Evolutionary conservation across 2,329 filamentous ascomycete genomes (phyloP), one percentile per base, ranked within the genome.

Genomic region (Aureobasidium uvarum): DNA sequence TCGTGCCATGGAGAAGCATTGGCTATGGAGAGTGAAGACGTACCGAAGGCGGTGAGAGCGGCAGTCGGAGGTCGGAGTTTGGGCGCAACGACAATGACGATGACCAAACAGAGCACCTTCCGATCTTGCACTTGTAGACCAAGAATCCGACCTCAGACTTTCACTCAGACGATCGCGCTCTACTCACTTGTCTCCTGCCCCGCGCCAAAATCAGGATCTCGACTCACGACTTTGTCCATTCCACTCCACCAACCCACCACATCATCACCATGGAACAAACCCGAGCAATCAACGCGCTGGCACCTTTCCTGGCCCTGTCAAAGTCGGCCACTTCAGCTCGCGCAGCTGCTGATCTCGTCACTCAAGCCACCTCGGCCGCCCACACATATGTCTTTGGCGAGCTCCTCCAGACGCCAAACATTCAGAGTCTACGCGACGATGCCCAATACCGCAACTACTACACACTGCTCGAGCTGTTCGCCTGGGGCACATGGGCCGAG

Each of bases 351-450:
- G 92, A 96, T 75, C 86, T 98, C 63, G 85, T 98, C 75, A 86
- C 84, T 51, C 91, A 92, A 78, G 95, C 93, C 68, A 98, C 92
- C 59, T 92, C 92, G n/a, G 88, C 88, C 65, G 87, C 90, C 33
- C 91, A 92, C 77, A 96, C 93, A 69, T 99, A 89, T 77, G 85
- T 98, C 78, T 99, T 99, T 80, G 86, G 90, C 70, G 94, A 98
- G 79, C 88, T 99, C n/a, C 87, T 99, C 43, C 84, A 90, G 71
- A 87, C 88, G 1, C 86, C 90, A 0, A 87, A 91, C 71, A 87
- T 98, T 70, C 90, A 95, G 77, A 83, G 85, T 14, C 86, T 98
- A 51, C 77, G 81, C 31, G 78, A 78, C 45, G 81, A 86, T n/a
- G 74, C 83, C 41, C 89, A 96, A 56, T 85, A 89, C 72, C 79